Evolutionary conservation across 176 grass and related monocot species (phyloP).

Genomic region (Poa annua): DNA sequence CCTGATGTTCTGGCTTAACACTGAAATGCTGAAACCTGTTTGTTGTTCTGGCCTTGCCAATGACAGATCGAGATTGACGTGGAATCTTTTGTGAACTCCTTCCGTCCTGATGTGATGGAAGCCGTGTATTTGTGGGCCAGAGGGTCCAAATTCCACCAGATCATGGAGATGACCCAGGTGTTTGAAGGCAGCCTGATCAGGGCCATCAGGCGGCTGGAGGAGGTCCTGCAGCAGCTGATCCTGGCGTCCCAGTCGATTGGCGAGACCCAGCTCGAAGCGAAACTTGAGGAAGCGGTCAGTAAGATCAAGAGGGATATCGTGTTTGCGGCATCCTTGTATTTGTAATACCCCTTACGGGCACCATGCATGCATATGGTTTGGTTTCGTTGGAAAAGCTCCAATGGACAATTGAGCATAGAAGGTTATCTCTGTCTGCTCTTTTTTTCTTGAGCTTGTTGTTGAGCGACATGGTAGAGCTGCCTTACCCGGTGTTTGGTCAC

Average conservation of each 20-base stretch:
- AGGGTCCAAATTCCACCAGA: conserved; percentile 85
- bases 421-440: no score
- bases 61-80: conserved; percentile 84
- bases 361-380: not conserved
- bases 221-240: conserved; percentile 95
- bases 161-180: conserved; percentile 85
- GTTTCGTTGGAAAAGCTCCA: not conserved
- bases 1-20: not conserved
- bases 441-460: not conserved
- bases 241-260: conserved; percentile 80
- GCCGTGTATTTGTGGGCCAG: conserved; percentile 80
- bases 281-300: conserved; percentile 77
- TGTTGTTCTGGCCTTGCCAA: not conserved
- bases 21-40: conserved; percentile 27
- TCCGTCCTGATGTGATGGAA: conserved; percentile 91
- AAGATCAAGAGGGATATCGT: conserved; percentile 84
- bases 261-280: conserved; percentile 73
- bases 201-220: conserved; percentile 85
- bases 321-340: conserved; percentile 69
- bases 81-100: conserved; percentile 79
- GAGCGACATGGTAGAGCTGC: not conserved
- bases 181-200: conserved; percentile 97
- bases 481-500: not conserved
- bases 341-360: conserved; percentile 39
- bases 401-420: not conserved